These are phyloP conservation scores for Obelidium mucronatum DNA, from an alignment of 192 early-diverging fungal species.

Conservation along the genomic window DNA sequence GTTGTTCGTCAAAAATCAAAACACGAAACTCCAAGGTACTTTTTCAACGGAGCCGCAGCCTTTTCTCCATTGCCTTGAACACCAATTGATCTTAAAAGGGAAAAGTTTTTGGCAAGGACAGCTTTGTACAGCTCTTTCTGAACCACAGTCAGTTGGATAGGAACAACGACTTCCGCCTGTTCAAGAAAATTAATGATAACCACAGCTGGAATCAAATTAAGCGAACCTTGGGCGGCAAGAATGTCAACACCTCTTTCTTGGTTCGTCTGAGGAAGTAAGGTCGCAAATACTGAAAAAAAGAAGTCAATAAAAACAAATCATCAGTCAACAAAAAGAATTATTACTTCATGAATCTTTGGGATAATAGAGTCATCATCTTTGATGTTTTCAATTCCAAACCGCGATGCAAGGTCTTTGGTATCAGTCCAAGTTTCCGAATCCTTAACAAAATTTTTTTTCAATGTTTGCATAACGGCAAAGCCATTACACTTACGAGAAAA, in stretches of 20 bases:
- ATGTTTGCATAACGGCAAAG: neutral
- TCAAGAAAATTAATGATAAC: too few species aligned
- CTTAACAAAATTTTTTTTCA: conserved; percentile 26
- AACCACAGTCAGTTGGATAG: conserved; percentile 67
- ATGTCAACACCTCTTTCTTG: conserved; percentile 60
- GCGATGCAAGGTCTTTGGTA: conserved; percentile 54
- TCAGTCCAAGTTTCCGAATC: conserved; percentile 67
- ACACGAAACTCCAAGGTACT: conserved; percentile 14
- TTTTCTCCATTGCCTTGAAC: conserved; percentile 36
- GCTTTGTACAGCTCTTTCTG: conserved; percentile 77
- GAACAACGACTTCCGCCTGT: conserved; percentile 76
- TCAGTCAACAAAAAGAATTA: conserved; percentile 1
- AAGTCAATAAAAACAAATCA: neutral
- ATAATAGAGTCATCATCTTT: conserved; percentile 53
- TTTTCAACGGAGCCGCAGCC: conserved; percentile 41
- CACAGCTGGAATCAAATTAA: conserved; percentile 2
- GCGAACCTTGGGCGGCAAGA: conserved; percentile 67
- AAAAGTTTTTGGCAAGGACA: conserved; percentile 62
- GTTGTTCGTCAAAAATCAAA: neutral
- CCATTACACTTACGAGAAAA: conserved; percentile 56
- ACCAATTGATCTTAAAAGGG: conserved; percentile 56
- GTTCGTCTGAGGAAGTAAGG: conserved; percentile 79
- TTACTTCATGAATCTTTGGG: conserved; percentile 69
- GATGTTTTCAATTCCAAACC: conserved; percentile 52
- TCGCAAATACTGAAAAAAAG: conserved; percentile 48